Percentiles rank a stretch among this genome's conserved stretches.
These are phyloP conservation scores for Tetragonia tetragonoides DNA, from an alignment of 148 eudicot genomes.

Conservation along the genomic window DNA sequence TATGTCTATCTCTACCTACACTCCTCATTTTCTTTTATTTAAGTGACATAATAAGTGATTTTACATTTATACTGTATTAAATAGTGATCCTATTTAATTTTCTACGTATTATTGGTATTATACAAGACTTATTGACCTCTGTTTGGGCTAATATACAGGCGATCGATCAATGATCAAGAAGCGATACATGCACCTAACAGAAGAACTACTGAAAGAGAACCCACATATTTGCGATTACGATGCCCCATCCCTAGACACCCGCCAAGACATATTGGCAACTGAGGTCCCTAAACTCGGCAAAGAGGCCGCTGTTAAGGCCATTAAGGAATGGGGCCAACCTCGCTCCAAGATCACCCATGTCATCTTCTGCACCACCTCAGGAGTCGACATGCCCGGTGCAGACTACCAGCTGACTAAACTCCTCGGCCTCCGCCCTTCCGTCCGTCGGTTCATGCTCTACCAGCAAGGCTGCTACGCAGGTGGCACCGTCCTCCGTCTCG, in stretches of 20 bases:
- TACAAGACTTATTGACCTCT: no score
- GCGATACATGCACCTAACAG: not conserved
- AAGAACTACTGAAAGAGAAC: not conserved
- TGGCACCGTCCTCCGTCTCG: constrained; percentile 24
- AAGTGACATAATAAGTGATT: no score
- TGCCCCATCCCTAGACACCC: not conserved
- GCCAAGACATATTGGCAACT: not conserved
- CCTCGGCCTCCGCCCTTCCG: constrained; percentile 30
- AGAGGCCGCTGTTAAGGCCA: not conserved
- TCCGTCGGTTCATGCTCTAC: constrained; percentile 26
- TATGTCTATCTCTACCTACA: constrained; percentile 5
- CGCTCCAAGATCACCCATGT: constrained; percentile 32
- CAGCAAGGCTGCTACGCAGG: constrained; percentile 35
- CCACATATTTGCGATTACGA: not conserved
- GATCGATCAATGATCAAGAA: not conserved
- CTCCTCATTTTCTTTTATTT: not conserved
- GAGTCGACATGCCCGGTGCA: constrained; percentile 37
- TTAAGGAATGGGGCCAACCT: constrained; percentile 29
- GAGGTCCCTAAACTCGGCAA: not conserved
- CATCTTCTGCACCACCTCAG: constrained; percentile 25
- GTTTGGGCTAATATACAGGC: not conserved
- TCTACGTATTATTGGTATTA: no score
- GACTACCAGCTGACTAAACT: constrained; percentile 34
- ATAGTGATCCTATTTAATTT: no score
- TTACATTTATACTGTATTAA: no score